Evolutionary conservation across 805 yeast species (phyloP).

Genomic region (Metschnikowia reukaufii): DNA sequence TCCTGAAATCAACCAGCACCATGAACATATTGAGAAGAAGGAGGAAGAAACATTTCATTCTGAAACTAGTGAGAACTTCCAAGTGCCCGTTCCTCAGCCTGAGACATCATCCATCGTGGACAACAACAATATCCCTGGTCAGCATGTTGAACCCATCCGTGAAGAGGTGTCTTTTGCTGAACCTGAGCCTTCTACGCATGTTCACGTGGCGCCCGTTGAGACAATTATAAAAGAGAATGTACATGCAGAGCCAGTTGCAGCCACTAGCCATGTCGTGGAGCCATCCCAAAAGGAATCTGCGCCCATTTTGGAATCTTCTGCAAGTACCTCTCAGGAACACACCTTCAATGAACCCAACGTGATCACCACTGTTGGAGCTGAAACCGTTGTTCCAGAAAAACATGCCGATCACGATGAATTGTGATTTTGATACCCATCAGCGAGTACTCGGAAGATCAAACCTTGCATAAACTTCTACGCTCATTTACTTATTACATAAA

Average conservation of each 20-base stretch:
- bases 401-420: conserved; percentile 7
- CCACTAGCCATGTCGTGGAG: not conserved
- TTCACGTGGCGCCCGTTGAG: not conserved
- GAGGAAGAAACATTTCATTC: not conserved
- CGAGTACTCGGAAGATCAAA: not conserved
- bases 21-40: not conserved
- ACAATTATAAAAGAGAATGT: not conserved
- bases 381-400: not conserved
- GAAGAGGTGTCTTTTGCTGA: not conserved
- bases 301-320: not conserved
- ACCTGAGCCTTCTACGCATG: not conserved
- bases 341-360: not conserved
- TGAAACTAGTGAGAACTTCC: conserved; percentile 1
- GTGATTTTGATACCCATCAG: conserved; percentile 3
- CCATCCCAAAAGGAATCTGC: not conserved
- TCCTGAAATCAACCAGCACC: not conserved
- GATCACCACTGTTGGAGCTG: not conserved
- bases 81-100: not conserved
- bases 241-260: not conserved
- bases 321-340: not conserved
- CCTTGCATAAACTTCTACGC: not conserved
- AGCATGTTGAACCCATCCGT: not conserved
- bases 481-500: not conserved
- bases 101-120: not conserved
- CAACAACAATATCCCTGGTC: not conserved